Conservation (phyloP, 305 asterid genomes). For the Nicotiana rustica region DNA sequence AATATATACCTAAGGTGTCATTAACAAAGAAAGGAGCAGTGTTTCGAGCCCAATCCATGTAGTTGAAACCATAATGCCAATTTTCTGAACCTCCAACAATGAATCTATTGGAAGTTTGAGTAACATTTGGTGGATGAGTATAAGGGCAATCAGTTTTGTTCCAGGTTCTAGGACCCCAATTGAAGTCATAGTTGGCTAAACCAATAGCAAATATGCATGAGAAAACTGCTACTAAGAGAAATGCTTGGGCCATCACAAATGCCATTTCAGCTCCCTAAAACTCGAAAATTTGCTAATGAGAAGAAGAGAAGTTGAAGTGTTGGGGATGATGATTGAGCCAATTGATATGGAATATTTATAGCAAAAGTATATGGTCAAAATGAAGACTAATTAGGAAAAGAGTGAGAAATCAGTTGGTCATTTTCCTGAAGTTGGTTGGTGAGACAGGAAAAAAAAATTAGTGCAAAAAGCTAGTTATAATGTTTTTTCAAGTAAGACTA, state of each 20-base stretch:
- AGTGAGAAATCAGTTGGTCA: background rate
- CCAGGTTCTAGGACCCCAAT: too few relatives aligned
- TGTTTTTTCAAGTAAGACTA: too few relatives aligned
- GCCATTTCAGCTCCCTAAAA: background rate
- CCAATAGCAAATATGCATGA: too few relatives aligned
- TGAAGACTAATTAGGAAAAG: background rate
- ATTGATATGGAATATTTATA: background rate
- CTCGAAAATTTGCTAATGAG: background rate
- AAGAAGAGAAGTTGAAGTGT: background rate
- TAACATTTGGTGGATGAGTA: constrained; percentile 41
- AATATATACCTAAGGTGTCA: constrained; percentile 59
- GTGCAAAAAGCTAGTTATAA: too few relatives aligned
- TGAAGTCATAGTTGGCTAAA: too few relatives aligned
- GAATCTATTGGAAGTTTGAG: constrained; percentile 46
- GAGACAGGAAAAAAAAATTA: background rate
- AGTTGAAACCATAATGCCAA: constrained; percentile 79
- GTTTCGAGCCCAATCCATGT: constrained; percentile 71
- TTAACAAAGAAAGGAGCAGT: constrained; percentile 66
- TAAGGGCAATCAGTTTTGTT: constrained; percentile 29
- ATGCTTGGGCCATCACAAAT: constrained; percentile 33
- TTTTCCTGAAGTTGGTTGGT: background rate
- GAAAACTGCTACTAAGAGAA: constrained; percentile 26
- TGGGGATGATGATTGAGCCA: background rate
- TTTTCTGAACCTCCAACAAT: constrained; percentile 65
- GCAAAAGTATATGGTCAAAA: background rate